A percentile compares a stretch with the other conserved stretches of the same genome.
phyloP scores from a whole-genome alignment of 1,139 yeast genomes.

The Sugiyamaella pinicola region DNA sequence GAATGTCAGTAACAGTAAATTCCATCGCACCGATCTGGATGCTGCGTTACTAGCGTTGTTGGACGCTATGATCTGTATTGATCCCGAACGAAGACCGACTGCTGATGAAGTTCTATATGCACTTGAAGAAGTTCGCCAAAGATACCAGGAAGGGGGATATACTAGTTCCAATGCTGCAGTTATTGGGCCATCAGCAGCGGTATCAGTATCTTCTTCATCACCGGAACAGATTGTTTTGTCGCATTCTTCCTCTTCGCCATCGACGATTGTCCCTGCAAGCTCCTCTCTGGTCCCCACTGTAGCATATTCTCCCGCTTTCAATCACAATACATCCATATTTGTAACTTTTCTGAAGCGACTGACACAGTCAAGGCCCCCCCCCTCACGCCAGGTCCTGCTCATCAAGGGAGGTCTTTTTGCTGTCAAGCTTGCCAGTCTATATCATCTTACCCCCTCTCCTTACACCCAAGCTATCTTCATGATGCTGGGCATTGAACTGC shows the following conservation, averaged over 20 bases:
- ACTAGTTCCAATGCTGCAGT: background rate
- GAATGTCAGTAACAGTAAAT: constrained; percentile 26
- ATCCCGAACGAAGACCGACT: constrained; percentile 49
- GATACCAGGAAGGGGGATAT: constrained; percentile 1
- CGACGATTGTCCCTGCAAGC: background rate
- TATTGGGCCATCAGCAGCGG: background rate
- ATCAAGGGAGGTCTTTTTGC: constrained; percentile 8
- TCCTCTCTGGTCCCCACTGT: constrained; percentile 12
- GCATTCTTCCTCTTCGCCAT: background rate
- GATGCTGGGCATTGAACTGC: constrained; percentile 19
- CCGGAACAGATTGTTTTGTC: background rate
- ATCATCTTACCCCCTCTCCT: background rate
- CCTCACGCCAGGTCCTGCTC: background rate
- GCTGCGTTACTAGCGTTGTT: constrained; percentile 47
- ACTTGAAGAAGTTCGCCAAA: constrained; percentile 27
- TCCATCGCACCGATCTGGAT: constrained; percentile 45
- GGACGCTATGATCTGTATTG: constrained; percentile 41
- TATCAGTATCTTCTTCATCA: background rate
- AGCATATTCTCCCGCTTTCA: constrained; percentile 8
- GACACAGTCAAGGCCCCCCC: background rate
- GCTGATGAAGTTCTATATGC: constrained; percentile 46
- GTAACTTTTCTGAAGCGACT: background rate
- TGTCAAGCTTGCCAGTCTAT: constrained; percentile 9
- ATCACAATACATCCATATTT: background rate
- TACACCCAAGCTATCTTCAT: constrained; percentile 10